These are phyloP conservation scores for Acacia confusa DNA, from an alignment of 306 rosid genomes.

Conservation along the genomic window DNA sequence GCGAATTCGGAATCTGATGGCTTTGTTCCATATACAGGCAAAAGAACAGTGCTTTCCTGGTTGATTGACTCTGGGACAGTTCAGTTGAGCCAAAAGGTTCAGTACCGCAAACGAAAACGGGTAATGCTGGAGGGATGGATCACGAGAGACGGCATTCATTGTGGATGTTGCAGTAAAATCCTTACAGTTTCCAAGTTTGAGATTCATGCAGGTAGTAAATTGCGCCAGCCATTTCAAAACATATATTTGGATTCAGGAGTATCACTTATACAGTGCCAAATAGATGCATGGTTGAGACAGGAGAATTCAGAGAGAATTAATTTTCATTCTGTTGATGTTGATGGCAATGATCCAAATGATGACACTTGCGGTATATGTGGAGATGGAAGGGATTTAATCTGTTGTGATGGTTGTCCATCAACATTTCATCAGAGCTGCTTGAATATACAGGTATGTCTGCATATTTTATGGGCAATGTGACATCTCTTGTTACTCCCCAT, in stretches of 20 bases:
- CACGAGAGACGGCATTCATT: slow-evolving; percentile 87
- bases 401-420: slow-evolving; percentile 90
- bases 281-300: slow-evolving; percentile 76
- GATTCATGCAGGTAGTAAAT: slow-evolving; percentile 86
- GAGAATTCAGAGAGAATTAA: slow-evolving; percentile 48
- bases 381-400: slow-evolving; percentile 87
- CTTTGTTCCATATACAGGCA: slow-evolving; percentile 76
- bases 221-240: slow-evolving; percentile 83
- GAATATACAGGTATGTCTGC: slow-evolving; percentile 55
- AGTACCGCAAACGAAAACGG: slow-evolving; percentile 68
- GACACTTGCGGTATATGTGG: slow-evolving; percentile 88
- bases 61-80: slow-evolving; percentile 70
- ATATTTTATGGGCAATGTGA: slow-evolving; percentile 11
- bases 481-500: not conserved
- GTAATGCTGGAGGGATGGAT: slow-evolving; percentile 90
- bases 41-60: slow-evolving; percentile 83
- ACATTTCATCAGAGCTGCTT: slow-evolving; percentile 87
- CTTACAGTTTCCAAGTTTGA: slow-evolving; percentile 85
- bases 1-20: slow-evolving; percentile 65
- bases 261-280: slow-evolving; percentile 84
- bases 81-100: slow-evolving; percentile 80
- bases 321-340: slow-evolving; percentile 60
- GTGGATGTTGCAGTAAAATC: slow-evolving; percentile 90
- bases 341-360: slow-evolving; percentile 84
- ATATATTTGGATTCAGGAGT: slow-evolving; percentile 76